Evolutionary conservation across 441 rosid species (phyloP), one percentile per base, ranked within the genome.

Genomic region (Populus hybrid): DNA sequence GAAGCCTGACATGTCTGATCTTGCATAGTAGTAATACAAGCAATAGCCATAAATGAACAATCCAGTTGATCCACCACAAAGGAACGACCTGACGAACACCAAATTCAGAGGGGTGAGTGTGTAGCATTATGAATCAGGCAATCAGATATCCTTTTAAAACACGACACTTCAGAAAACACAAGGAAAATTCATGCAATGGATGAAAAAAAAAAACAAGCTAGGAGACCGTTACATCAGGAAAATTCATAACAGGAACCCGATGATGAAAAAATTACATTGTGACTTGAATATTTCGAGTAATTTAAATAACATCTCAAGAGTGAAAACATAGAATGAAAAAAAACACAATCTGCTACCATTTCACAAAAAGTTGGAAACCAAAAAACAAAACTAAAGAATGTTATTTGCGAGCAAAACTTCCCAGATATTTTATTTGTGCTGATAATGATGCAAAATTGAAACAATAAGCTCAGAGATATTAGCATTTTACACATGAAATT

Each of bases 1-100:
- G 82, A 88, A 88, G 36, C 90, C 90, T 5, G 90, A 84, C 90
- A 88, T 88, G 59, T 86, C 89, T 0, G 90, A 88, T 34, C 90
- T 79, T 4, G 89, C 89, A 66, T 80, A 78, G 81, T 88, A 86
- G 84, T 87, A 87, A 77, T 87, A 87, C 77, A 86, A 69, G 83
- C 90, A 86, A 73, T 87, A 87, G 50, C 82, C 90, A 36, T 85
- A 87, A 68, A 87, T 85, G 64, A 87, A 87, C 50, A 87, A 42
- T 59, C 88, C 90, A 24, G 90, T 88, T 73, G 90, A 88, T 76
- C 90, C 90, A 34, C 90, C 90, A 34, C 87, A 86, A 14, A 88
- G 83, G 79, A 86, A 88, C 63, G 90, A 88, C 82, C 90, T 88
- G 78, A 3, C 0, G 16, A 50, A 30, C 30, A 14, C 63, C 40